Conservation (phyloP, 371 early-diverging fungal genomes). For the Phascolomyces articulosus region DNA sequence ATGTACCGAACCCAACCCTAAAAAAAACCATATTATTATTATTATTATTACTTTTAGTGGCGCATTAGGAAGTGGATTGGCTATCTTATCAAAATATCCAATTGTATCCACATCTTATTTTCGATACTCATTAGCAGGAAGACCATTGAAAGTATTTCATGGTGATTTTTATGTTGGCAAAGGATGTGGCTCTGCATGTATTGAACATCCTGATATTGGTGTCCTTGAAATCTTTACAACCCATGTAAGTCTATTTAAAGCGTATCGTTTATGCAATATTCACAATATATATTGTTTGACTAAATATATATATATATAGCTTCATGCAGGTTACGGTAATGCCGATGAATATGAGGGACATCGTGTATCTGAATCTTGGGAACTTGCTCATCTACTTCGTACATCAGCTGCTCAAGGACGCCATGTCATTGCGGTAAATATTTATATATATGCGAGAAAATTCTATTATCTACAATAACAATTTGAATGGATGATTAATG, state of each 20-base stretch:
- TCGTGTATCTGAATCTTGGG: constrained; percentile 66
- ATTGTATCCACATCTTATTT: constrained; percentile 47
- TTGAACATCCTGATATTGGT: constrained; percentile 61
- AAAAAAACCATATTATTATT: no score
- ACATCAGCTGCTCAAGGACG: constrained; percentile 49
- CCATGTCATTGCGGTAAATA: constrained; percentile 59
- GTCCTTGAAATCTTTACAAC: constrained; percentile 65
- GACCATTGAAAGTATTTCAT: constrained; percentile 56
- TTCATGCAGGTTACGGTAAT: constrained; percentile 60
- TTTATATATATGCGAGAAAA: neutral
- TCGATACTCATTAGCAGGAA: constrained; percentile 59
- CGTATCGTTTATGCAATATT: neutral
- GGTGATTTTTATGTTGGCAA: constrained; percentile 72
- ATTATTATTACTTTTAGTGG: constrained; percentile 37
- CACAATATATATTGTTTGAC: neutral
- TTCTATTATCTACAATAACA: neutral
- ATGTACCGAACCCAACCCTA: no score
- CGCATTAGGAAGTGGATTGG: constrained; percentile 62
- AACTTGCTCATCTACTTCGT: constrained; percentile 48
- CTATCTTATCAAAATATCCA: constrained; percentile 54
- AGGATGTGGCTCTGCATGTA: constrained; percentile 52
- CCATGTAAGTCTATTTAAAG: constrained; percentile 46
- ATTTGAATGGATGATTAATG: neutral
- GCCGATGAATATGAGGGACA: constrained; percentile 54
- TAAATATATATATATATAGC: constrained; percentile 27